phyloP scores from a whole-genome alignment of 108 stramenopile genomes.

The Parietichytrium sp. region DNA sequence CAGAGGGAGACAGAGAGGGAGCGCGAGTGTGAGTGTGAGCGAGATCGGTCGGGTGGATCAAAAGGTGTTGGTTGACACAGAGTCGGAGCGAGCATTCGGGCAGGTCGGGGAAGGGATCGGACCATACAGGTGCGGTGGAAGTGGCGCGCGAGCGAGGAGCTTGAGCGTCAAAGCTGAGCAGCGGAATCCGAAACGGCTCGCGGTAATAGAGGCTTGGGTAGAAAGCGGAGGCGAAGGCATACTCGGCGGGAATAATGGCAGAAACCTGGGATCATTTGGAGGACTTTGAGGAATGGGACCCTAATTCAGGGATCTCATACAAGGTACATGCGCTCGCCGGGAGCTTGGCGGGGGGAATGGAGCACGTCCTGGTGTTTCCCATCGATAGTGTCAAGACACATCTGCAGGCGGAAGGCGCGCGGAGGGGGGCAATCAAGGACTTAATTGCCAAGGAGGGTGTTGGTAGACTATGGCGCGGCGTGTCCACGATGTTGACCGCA shows the following conservation, averaged over 20 bases:
- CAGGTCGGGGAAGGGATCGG: too few species aligned
- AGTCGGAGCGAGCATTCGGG: too few species aligned
- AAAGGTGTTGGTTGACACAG: too few species aligned
- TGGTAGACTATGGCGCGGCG: slow-evolving; percentile 87
- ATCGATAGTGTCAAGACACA: slow-evolving; percentile 95
- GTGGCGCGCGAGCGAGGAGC: too few species aligned
- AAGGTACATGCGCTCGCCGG: slow-evolving; percentile 90
- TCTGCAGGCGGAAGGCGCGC: slow-evolving; percentile 69
- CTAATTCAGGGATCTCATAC: slow-evolving; percentile 72
- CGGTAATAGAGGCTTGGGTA: too few species aligned
- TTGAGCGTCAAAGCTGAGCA: too few species aligned
- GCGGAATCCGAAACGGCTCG: too few species aligned
- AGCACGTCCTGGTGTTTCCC: slow-evolving; percentile 88
- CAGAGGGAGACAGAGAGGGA: too few species aligned
- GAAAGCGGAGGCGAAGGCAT: too few species aligned
- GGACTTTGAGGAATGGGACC: slow-evolving; percentile 94
- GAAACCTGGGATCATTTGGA: slow-evolving; percentile 71
- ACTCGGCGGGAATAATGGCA: slow-evolving; percentile 12
- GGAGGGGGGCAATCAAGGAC: background rate
- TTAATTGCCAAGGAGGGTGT: slow-evolving; percentile 53
- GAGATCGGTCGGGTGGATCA: too few species aligned
- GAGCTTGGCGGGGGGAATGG: slow-evolving; percentile 84
- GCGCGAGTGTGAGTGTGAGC: too few species aligned
- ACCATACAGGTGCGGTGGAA: too few species aligned
- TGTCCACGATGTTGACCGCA: slow-evolving; percentile 86